Base-by-base conservation (phyloP, 768 basidiomycete species). In the Mycena belliarum region DNA sequence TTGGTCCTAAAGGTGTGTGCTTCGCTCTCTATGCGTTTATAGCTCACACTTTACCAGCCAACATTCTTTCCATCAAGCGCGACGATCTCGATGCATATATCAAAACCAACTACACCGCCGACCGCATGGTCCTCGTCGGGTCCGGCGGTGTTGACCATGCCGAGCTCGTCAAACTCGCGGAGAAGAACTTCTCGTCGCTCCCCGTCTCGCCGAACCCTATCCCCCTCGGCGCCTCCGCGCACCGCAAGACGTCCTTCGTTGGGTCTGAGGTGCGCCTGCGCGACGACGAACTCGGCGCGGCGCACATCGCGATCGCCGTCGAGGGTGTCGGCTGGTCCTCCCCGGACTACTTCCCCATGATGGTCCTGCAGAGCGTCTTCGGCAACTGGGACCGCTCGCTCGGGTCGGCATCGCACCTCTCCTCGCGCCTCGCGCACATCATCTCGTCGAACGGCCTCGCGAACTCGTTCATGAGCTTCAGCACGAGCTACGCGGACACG, bases 401-500 rank as follows among this genome's bases (percentile, higher is more conserved):
- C 66, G 97, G 96, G 66, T 86, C 93, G 46, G 88, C 93, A 3
- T 82, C 93, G 23, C 81, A 97, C 52, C 86, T 96, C 62, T 94
- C 92, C 59, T 97, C 94, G 49, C 86, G 89, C 49, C 87, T 99
- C 52, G 91, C 91, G 24, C 90, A 95, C 73, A 89, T 94, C 73
- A 82, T 98, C 67, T 91, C 93, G 35, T 79, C 82, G 52, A 88
- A 98, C 83, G 91, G 93, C 81, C 93, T 98, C 70, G 97, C 97
- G 69, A 99, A 98, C 81, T 93, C 90, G 57, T 99, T 91, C 89
- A 96, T 98, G 93, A 93, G 91, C 51, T 99, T 98, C 88, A 96
- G 94, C 18, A 98, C 96, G 2, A 93, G 91, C 7, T 99, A 99
- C 80, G 94, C 95, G 7, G 97, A 99, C 74, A 98, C 95, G 20